Conservation (phyloP, 768 basidiomycete species). For the Filobasidium floriforme region DNA sequence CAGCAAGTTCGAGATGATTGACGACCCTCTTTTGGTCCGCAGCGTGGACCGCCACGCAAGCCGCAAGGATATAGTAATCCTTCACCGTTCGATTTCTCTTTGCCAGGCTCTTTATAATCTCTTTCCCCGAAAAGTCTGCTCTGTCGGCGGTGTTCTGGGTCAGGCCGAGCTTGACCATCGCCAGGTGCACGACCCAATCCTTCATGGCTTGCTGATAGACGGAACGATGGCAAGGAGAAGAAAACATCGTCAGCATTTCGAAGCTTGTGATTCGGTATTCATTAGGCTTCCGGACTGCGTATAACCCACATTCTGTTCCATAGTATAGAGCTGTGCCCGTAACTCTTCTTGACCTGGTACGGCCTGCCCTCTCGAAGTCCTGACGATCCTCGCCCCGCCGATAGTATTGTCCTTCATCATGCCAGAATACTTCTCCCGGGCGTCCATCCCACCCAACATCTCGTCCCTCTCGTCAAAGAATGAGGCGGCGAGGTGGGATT, state of each 20-base stretch:
- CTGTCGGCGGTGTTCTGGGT: background rate
- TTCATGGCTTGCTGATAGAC: background rate
- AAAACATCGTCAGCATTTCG: background rate
- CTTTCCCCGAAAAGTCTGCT: background rate
- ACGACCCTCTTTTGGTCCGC: background rate
- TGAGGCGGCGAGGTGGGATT: background rate
- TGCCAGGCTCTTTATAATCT: background rate
- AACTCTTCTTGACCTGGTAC: background rate
- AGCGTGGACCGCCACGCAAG: background rate
- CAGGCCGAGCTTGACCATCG: background rate
- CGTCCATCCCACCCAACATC: background rate
- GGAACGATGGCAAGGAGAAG: background rate
- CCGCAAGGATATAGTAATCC: background rate
- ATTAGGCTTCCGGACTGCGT: no score
- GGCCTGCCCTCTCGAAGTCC: background rate
- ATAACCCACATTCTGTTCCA: background rate
- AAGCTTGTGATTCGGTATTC: background rate
- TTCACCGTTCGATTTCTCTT: background rate
- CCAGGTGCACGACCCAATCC: background rate
- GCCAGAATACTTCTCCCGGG: background rate
- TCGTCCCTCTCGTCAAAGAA: conserved; percentile 4
- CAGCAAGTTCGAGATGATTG: background rate
- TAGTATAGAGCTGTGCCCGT: background rate
- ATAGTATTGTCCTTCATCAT: background rate
- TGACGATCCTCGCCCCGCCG: background rate